These are phyloP conservation scores for Coemansia sp. DNA, from an alignment of 192 early-diverging fungal species.

Conservation along the genomic window DNA sequence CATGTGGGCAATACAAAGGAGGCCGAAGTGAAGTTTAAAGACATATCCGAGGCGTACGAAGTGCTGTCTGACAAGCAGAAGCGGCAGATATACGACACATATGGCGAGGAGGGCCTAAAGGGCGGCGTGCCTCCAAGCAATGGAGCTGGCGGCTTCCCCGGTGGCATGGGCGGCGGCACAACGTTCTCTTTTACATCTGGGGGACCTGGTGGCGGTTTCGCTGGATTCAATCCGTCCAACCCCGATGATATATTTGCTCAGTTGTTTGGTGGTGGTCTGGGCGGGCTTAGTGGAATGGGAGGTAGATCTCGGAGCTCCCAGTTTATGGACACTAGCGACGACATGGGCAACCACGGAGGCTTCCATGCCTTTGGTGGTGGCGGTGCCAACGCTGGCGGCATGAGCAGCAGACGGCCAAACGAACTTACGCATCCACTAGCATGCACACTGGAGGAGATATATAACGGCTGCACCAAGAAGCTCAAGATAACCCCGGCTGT, in stretches of 20 bases:
- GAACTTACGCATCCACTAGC: conserved; percentile 71
- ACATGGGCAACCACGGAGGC: conserved; percentile 42
- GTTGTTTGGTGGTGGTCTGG: conserved; percentile 71
- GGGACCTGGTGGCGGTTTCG: conserved; percentile 62
- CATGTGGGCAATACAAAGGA: conserved; percentile 34
- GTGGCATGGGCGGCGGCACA: conserved; percentile 49
- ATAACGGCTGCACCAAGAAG: conserved; percentile 83
- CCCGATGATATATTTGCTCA: conserved; percentile 90
- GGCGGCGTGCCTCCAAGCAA: conserved; percentile 60
- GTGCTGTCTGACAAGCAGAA: conserved; percentile 90
- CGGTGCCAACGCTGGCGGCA: conserved; percentile 32
- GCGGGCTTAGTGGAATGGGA: conserved; percentile 21
- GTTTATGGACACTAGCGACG: conserved; percentile 58
- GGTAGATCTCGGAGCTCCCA: conserved; percentile 50
- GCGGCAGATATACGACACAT: conserved; percentile 90
- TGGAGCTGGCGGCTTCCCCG: conserved; percentile 51
- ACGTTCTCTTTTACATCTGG: conserved; percentile 69
- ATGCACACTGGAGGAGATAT: conserved; percentile 87
- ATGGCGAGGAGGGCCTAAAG: conserved; percentile 85
- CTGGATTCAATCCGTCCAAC: conserved; percentile 68
- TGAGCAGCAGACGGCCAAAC: conserved; percentile 53
- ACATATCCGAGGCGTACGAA: conserved; percentile 98
- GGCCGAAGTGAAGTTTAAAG: conserved; percentile 79
- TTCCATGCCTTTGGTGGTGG: conserved; percentile 23
- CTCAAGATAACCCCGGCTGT: conserved; percentile 87